Conservation (phyloP, 169 alveolate genomes). For the Eimeria mitis region DNA sequence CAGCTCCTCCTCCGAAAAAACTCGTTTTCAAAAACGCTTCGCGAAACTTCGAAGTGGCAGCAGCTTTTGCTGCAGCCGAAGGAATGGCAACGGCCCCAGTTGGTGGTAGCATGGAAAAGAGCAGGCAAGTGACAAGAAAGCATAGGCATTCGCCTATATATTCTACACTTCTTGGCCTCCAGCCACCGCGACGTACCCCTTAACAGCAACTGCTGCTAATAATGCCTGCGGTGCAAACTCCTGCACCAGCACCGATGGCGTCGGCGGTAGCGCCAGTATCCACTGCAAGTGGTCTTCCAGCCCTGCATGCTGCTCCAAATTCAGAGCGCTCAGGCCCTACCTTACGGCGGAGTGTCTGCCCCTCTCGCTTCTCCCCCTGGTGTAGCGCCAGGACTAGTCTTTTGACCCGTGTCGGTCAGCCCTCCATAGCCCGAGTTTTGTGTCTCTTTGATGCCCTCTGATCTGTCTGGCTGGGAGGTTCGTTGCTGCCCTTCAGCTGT, state of each 20-base stretch:
- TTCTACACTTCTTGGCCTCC: background rate
- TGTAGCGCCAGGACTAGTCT: background rate
- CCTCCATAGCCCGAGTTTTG: background rate
- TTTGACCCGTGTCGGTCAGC: conserved; percentile 14
- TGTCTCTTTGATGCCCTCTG: background rate
- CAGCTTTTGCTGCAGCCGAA: conserved; percentile 14
- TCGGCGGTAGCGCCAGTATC: background rate
- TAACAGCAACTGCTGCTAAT: background rate
- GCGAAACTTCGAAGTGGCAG: conserved; percentile 16
- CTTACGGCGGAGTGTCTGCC: conserved; percentile 3
- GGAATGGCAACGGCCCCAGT: conserved; percentile 10
- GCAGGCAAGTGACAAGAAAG: conserved; percentile 46
- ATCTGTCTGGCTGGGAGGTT: conserved; percentile 31
- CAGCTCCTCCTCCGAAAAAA: conserved; percentile 45
- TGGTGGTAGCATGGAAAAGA: background rate
- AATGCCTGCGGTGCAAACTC: background rate
- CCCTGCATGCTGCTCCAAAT: conserved; percentile 30
- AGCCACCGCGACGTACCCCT: background rate
- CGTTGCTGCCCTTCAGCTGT: conserved; percentile 23
- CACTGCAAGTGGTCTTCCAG: conserved; percentile 7
- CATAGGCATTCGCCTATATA: conserved; percentile 8
- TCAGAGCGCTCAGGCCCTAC: background rate
- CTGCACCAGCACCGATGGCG: background rate
- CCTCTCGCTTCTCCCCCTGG: background rate
- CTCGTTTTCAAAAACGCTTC: conserved; percentile 37